These are phyloP conservation scores for Cladosporium velox DNA, from an alignment of 2,329 filamentous ascomycete species.

Conservation along the genomic window DNA sequence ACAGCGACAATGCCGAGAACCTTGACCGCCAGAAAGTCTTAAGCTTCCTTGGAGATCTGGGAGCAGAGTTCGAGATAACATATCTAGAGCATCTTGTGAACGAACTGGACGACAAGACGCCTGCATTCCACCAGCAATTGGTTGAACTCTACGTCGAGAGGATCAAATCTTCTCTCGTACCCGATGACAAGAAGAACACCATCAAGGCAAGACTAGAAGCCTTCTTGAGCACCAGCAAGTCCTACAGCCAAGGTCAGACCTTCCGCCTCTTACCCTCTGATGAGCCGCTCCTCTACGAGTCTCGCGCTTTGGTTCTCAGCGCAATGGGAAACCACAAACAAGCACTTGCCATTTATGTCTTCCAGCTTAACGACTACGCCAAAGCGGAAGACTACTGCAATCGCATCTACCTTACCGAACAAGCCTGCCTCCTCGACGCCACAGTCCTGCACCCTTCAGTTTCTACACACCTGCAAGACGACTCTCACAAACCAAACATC, in stretches of 20 bases:
- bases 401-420: constrained; percentile 65
- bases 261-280: constrained; percentile 77
- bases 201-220: constrained; percentile 63
- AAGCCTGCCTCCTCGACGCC: constrained; percentile 36
- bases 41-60: constrained; percentile 69
- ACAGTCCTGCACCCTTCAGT: constrained; percentile 24
- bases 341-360: constrained; percentile 95
- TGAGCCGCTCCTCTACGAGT: constrained; percentile 82
- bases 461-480: neutral
- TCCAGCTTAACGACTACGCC: constrained; percentile 80
- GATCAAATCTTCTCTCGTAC: constrained; percentile 46
- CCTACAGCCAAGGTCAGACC: constrained; percentile 69
- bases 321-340: constrained; percentile 96
- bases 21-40: constrained; percentile 76
- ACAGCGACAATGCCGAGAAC: constrained; percentile 92
- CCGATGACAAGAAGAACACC: constrained; percentile 36
- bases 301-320: constrained; percentile 84
- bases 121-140: constrained; percentile 83
- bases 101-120: constrained; percentile 80
- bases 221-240: constrained; percentile 73
- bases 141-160: constrained; percentile 69
- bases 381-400: constrained; percentile 99
- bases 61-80: constrained; percentile 69
- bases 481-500: constrained; percentile 59
- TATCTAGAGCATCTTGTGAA: constrained; percentile 91